Percentiles rank a stretch among this genome's conserved stretches.
Conservation (phyloP, 2,329 filamentous ascomycete species). For the Cercospora sp. region DNA sequence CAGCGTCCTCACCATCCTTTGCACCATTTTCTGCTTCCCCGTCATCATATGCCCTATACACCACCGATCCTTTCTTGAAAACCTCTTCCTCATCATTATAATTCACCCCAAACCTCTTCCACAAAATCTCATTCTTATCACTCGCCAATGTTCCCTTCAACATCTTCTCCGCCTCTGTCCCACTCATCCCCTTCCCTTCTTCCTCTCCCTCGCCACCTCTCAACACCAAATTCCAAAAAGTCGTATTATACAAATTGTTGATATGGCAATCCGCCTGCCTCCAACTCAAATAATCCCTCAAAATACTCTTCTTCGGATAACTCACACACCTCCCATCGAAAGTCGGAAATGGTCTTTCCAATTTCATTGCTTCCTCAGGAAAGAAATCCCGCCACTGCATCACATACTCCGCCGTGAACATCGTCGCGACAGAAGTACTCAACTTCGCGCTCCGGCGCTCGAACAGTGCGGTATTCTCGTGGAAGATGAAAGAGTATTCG, state of each 20-base stretch:
- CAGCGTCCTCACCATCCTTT: background rate
- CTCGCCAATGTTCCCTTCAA: conserved; percentile 78
- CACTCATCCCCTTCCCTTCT: conserved; percentile 55
- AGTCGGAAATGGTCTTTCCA: conserved; percentile 75
- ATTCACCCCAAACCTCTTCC: conserved; percentile 84
- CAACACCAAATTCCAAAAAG: conserved; percentile 87
- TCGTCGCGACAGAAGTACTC: conserved; percentile 85
- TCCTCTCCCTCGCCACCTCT: conserved; percentile 53
- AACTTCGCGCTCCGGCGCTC: conserved; percentile 87
- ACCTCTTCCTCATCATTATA: conserved; percentile 97
- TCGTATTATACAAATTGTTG: conserved; percentile 97
- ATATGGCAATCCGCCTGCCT: conserved; percentile 97
- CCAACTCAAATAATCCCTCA: conserved; percentile 96
- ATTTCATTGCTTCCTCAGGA: conserved; percentile 49
- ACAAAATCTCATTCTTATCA: conserved; percentile 96
- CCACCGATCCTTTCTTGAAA: conserved; percentile 86
- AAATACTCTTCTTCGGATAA: conserved; percentile 78
- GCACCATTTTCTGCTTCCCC: background rate
- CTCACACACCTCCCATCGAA: conserved; percentile 91
- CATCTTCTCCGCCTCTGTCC: conserved; percentile 75
- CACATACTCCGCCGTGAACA: conserved; percentile 89
- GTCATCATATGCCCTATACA: conserved; percentile 62
- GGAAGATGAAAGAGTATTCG: conserved; percentile 69
- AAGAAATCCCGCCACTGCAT: conserved; percentile 77
- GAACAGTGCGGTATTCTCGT: conserved; percentile 74